Conservation (phyloP, 345 rosid species). For the Corchorus olitorius region DNA sequence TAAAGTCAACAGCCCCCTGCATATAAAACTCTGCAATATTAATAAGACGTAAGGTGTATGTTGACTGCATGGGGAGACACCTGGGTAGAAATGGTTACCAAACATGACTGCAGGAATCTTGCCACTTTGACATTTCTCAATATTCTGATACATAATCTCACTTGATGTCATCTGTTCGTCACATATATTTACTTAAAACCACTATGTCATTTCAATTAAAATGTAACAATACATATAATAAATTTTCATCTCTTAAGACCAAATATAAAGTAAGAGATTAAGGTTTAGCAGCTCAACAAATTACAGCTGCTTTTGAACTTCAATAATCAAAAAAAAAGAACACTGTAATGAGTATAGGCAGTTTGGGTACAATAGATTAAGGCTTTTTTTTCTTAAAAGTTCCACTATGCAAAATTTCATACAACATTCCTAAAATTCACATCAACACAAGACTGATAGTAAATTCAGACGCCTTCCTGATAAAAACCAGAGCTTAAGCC, state of each 20-base stretch:
- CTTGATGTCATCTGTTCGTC: slow-evolving; percentile 3
- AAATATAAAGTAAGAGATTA: not conserved
- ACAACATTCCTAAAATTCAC: not conserved
- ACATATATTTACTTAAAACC: not conserved
- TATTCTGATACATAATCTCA: not conserved
- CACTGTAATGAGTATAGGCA: not conserved
- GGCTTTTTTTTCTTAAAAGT: too few relatives aligned
- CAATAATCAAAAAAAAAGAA: not conserved
- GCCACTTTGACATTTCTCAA: not conserved
- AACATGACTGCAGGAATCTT: slow-evolving; percentile 2
- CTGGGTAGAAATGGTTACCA: not conserved
- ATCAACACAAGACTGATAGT: not conserved
- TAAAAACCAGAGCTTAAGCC: not conserved
- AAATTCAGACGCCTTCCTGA: not conserved
- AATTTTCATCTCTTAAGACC: not conserved
- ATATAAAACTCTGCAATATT: too few relatives aligned
- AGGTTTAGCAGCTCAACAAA: not conserved
- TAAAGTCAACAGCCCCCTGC: not conserved
- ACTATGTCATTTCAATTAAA: not conserved
- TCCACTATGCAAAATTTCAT: not conserved
- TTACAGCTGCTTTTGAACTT: not conserved
- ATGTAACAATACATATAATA: not conserved
- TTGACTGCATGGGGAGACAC: not conserved
- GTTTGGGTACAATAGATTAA: too few relatives aligned
- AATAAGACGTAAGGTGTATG: too few relatives aligned